Conservation (phyloP, 1,284 basidiomycete genomes). For the Cutaneotrichosporon sp. region DNA sequence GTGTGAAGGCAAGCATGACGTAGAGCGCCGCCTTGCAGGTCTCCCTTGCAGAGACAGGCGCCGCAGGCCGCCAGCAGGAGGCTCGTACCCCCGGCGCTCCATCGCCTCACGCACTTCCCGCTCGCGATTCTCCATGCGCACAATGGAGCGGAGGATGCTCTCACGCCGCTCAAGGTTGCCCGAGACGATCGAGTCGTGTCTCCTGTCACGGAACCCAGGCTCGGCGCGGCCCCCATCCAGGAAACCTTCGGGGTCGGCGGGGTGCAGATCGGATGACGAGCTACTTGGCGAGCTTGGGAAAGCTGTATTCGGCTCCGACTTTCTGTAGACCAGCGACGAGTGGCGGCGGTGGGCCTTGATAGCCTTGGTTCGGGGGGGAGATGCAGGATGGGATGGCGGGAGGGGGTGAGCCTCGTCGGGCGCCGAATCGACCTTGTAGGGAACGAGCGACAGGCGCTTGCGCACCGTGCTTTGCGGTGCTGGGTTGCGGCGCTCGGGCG, state of each 20-base stretch:
- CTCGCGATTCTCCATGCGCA: constrained; percentile 2
- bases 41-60: constrained; percentile 1
- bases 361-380: background rate
- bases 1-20: background rate
- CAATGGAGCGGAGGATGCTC: constrained; percentile 3
- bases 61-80: background rate
- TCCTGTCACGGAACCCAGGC: background rate
- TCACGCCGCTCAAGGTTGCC: constrained; percentile 1
- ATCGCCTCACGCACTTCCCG: background rate
- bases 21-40: background rate
- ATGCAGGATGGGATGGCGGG: background rate
- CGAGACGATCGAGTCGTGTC: constrained; percentile 1
- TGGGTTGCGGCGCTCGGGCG: background rate
- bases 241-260: background rate
- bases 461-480: constrained; percentile 4
- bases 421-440: constrained; percentile 1
- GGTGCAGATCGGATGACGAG: background rate
- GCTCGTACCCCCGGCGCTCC: background rate
- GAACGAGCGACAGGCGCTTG: background rate
- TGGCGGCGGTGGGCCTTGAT: constrained; percentile 1
- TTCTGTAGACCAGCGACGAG: constrained; percentile 4
- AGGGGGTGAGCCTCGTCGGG: background rate
- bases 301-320: background rate
- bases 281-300: background rate
- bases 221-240: background rate